Conservation (phyloP, 768 basidiomycete genomes). For the Amanita exitialis region DNA sequence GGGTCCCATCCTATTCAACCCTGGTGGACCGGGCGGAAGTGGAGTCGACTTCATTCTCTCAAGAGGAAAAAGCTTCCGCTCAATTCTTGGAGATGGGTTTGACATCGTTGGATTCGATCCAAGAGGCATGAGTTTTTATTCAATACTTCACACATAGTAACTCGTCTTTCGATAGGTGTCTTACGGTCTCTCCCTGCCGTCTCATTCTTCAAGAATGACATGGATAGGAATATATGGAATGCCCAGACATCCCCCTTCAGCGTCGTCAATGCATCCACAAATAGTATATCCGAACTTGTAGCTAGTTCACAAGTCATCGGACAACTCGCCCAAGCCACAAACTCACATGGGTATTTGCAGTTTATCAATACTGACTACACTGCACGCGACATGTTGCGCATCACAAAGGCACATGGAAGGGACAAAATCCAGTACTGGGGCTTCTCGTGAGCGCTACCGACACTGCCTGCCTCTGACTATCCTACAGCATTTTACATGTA, state of each 20-base stretch:
- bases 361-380: conserved; percentile 28
- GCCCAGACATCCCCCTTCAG: not conserved
- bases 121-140: conserved; percentile 13
- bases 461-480: not conserved
- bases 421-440: conserved; percentile 24
- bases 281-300: not conserved
- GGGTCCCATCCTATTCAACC: conserved; percentile 13
- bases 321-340: conserved; percentile 17
- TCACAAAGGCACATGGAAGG: conserved; percentile 16
- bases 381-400: conserved; percentile 17
- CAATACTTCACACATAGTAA: not conserved
- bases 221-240: not conserved
- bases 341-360: conserved; percentile 20
- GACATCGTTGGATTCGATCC: conserved; percentile 40
- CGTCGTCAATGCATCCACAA: not conserved
- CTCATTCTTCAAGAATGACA: not conserved
- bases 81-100: conserved; percentile 30
- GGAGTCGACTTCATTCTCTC: conserved; percentile 22
- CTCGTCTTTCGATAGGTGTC: not conserved
- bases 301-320: not conserved
- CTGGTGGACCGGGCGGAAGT: conserved; percentile 39
- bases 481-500: not conserved
- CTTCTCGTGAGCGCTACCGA: conserved; percentile 13
- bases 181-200: not conserved
- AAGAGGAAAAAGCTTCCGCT: conserved; percentile 17